A percentile compares a stretch with the other conserved stretches of the same genome.
Evolutionary conservation across 2,329 filamentous ascomycete species (phyloP).

Genomic region (Colletotrichum australisinense): DNA sequence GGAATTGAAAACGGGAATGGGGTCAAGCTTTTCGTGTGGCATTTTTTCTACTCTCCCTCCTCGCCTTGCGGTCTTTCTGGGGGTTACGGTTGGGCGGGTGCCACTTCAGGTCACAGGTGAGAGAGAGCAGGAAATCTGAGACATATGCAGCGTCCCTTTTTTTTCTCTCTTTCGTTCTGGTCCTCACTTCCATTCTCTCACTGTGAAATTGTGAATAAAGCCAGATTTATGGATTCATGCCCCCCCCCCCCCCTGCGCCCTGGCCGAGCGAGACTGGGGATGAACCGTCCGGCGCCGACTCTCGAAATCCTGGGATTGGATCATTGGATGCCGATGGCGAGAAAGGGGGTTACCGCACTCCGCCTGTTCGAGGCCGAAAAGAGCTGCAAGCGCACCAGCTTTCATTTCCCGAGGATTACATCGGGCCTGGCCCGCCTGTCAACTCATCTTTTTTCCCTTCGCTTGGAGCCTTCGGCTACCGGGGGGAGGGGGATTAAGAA

Average conservation of each 20-base stretch:
- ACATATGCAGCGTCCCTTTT: slow-evolving; percentile 10
- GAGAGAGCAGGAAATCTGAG: slow-evolving; percentile 4
- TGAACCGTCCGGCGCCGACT: too few species aligned
- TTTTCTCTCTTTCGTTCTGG: not conserved
- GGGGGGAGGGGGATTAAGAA: too few species aligned
- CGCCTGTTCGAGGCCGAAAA: not conserved
- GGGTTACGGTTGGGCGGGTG: not conserved
- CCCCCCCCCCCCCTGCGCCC: too few species aligned
- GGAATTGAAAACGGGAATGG: not conserved
- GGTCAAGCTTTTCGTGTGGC: not conserved
- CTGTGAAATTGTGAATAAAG: not conserved
- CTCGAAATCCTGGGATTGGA: not conserved
- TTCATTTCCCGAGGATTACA: slow-evolving; percentile 7
- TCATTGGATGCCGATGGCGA: not conserved
- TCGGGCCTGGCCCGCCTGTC: not conserved
- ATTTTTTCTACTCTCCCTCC: not conserved
- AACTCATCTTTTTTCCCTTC: not conserved
- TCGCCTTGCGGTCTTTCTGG: not conserved
- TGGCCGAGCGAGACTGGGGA: too few species aligned
- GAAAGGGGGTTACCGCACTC: not conserved
- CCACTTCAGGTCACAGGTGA: slow-evolving; percentile 1
- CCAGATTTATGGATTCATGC: not conserved
- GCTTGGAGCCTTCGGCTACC: not conserved
- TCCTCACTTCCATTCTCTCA: not conserved
- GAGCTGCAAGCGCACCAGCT: not conserved